Evolutionary conservation across 805 yeast genomes (phyloP), one percentile per base, ranked within the genome.

Genomic region (Kodamaea laetipori): DNA sequence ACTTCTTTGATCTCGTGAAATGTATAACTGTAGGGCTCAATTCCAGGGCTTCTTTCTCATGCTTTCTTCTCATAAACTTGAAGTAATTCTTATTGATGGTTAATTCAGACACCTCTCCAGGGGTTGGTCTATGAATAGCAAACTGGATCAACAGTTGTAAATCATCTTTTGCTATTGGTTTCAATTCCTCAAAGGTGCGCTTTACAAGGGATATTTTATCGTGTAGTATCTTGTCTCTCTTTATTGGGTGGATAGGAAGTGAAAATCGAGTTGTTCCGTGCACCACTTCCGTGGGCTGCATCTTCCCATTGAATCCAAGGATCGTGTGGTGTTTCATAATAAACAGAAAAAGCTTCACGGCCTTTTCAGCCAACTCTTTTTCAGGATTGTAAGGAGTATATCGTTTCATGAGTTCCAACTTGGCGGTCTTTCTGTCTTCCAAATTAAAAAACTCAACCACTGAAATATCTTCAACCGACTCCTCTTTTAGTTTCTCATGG

Each of bases 261-360:
- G 68, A 74, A 36, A 49, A 57, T 24, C 62, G 48, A 30, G 57
- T 58, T 3, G 69, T 55, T 18, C 63, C 60, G 39, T 63, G 67
- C 2, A 58, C 26, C 3, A 60, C 67, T 36, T 67, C 73, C 11
- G 70, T 49, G 4, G 61, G 57, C 3, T 47, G 57, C 1, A 67
- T 43, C 39, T 67, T 64, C 1, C n/a, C 16, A 6, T 53, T 35
- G 12, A 54, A 59, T 30, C 60, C 53, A 4, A 67, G 37, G 5
- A 7, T 19, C 3, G 44, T 19, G 16, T 58, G 60, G 45, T 63
- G 49, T 1, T 41, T 23, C 23, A 19, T 3, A 2, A 66, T 27
- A 28, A 67, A 66, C 4, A 41, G 25, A 47, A 61, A 58, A 13
- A 60, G 44, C 27, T 46, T 37, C 18, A 31, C 6, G 10, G 55